Percentiles rank a stretch among this genome's conserved stretches.
Evolutionary conservation across 495 filamentous ascomycete genomes (phyloP).

Genomic region (Pyrenula massariospora): DNA sequence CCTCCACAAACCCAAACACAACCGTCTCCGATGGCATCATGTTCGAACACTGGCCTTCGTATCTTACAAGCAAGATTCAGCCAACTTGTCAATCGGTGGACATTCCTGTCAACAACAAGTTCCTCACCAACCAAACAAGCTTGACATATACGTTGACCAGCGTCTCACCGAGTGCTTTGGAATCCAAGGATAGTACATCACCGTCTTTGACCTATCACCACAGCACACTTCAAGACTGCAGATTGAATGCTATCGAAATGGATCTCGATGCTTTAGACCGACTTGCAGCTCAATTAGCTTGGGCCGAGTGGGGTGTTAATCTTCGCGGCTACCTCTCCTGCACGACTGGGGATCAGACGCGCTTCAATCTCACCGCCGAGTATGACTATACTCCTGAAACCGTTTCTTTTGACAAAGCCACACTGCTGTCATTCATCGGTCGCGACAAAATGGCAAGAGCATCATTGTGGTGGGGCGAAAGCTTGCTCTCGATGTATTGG

Average conservation of each 20-base stretch:
- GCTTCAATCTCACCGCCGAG: conserved; percentile 14
- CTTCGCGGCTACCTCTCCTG: neutral
- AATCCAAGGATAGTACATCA: neutral
- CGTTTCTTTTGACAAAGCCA: conserved; percentile 1
- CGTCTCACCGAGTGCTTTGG: conserved; percentile 10
- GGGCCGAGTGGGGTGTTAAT: conserved; percentile 5
- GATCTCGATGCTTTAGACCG: conserved; percentile 9
- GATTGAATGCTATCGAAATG: conserved; percentile 12
- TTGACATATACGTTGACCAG: conserved; percentile 15
- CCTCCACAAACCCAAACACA: conserved; percentile 12
- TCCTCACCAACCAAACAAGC: conserved; percentile 17
- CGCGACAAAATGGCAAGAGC: conserved; percentile 5
- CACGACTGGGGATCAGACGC: neutral
- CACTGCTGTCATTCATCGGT: conserved; percentile 4
- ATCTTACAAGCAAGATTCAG: conserved; percentile 12
- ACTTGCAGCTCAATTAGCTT: conserved; percentile 5
- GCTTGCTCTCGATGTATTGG: conserved; percentile 5
- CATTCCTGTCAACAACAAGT: conserved; percentile 11
- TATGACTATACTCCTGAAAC: conserved; percentile 10
- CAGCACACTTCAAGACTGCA: conserved; percentile 13
- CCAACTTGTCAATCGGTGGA: conserved; percentile 13
- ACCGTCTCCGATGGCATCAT: conserved; percentile 9
- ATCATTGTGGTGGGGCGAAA: conserved; percentile 12
- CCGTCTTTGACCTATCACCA: conserved; percentile 16
- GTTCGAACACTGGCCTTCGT: conserved; percentile 15